These are phyloP conservation scores for Saprolegnia diclina DNA, from an alignment of 352 stramenopile species.

Conservation along the genomic window DNA sequence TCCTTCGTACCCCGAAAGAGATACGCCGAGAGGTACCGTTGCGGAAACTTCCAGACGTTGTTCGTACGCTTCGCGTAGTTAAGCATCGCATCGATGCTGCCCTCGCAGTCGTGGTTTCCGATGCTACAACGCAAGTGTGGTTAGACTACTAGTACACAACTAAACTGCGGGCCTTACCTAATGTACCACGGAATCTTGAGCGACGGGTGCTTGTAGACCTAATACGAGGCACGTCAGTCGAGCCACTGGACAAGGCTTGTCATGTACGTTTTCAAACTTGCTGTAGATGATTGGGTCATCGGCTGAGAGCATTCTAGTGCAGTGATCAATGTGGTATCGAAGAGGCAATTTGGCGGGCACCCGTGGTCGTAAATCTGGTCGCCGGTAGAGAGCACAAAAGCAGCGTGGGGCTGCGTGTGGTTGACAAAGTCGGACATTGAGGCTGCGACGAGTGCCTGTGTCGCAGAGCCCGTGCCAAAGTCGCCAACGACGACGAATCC, in stretches of 20 bases:
- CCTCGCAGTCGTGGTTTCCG: conserved; percentile 85
- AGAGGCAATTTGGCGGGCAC: conserved; percentile 30
- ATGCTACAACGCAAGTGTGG: conserved; percentile 36
- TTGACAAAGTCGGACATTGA: conserved; percentile 53
- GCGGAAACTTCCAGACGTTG: conserved; percentile 74
- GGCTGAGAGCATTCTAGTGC: conserved; percentile 46
- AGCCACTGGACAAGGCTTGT: not conserved
- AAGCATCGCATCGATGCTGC: conserved; percentile 73
- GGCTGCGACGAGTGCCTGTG: conserved; percentile 54
- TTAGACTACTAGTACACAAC: not conserved
- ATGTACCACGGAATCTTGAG: conserved; percentile 81
- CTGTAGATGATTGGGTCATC: conserved; percentile 52
- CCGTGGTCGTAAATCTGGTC: conserved; percentile 84
- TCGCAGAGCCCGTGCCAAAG: conserved; percentile 64
- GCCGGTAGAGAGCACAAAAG: conserved; percentile 77
- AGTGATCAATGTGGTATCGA: not conserved
- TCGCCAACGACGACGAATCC: conserved; percentile 74
- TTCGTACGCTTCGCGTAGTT: conserved; percentile 60
- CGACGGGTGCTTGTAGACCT: conserved; percentile 69
- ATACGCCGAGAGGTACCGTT: conserved; percentile 27
- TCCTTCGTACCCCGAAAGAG: not conserved
- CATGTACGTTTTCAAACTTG: conserved; percentile 68
- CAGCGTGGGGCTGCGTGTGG: conserved; percentile 48
- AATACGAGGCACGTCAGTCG: not conserved
- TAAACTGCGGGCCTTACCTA: conserved; percentile 42